A percentile compares a stretch with the other conserved stretches of the same genome.
phyloP scores from a whole-genome alignment of 768 basidiomycete species.

The Pleurotus tuoliensis region DNA sequence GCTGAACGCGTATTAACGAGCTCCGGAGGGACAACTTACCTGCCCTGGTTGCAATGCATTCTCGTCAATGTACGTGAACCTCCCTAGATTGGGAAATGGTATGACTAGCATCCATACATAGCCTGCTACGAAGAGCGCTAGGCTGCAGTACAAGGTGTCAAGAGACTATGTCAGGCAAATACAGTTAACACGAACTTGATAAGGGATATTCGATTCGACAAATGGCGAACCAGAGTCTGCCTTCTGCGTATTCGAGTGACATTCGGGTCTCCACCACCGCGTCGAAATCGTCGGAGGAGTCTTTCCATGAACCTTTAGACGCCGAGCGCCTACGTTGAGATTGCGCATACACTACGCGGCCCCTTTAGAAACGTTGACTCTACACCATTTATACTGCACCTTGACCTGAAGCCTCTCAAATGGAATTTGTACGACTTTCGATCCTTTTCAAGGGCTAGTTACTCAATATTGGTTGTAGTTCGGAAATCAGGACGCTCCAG shows the following conservation, averaged over 20 bases:
- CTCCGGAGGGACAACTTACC: conserved; percentile 35
- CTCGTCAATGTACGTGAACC: conserved; percentile 84
- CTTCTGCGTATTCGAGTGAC: conserved; percentile 44
- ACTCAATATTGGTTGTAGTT: conserved; percentile 22
- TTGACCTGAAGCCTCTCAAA: background rate
- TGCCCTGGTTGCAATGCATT: conserved; percentile 93
- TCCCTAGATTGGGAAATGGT: conserved; percentile 62
- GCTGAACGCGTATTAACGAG: background rate
- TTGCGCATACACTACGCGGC: background rate
- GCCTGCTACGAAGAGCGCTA: conserved; percentile 56
- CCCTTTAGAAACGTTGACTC: background rate
- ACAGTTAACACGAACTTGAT: conserved; percentile 29
- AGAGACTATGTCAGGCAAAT: background rate
- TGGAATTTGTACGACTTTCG: conserved; percentile 8
- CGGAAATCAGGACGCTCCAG: conserved; percentile 49
- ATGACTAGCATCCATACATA: conserved; percentile 83
- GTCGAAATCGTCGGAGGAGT: background rate
- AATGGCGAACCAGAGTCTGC: conserved; percentile 26
- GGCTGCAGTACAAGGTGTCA: conserved; percentile 32
- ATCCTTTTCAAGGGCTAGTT: background rate
- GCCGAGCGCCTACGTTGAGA: background rate
- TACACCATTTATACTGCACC: background rate
- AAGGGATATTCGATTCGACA: conserved; percentile 30
- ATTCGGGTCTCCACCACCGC: conserved; percentile 21
- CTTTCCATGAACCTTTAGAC: conserved; percentile 1